A percentile compares a stretch with the other conserved stretches of the same genome.
phyloP scores from a whole-genome alignment of 805 yeast genomes.

The Wickerhamomyces hampshirensis region DNA sequence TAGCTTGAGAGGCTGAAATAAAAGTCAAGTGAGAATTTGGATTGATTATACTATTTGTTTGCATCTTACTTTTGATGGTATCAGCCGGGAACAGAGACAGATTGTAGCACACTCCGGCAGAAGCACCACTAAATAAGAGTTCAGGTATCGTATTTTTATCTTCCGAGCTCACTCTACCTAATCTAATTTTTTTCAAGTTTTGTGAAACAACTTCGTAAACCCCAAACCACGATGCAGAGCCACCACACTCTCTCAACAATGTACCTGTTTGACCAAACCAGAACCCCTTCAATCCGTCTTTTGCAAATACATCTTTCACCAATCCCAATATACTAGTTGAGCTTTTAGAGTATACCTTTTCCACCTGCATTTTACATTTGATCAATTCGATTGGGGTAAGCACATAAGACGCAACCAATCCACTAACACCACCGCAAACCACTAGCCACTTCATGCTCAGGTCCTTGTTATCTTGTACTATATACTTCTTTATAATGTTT shows the following conservation, averaged over 20 bases:
- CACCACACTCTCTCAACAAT: conserved; percentile 75
- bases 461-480: conserved; percentile 15
- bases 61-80: conserved; percentile 83
- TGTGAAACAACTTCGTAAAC: conserved; percentile 60
- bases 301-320: conserved; percentile 35
- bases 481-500: conserved; percentile 27
- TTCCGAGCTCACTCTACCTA: conserved; percentile 18
- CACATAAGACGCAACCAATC: conserved; percentile 75
- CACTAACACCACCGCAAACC: conserved; percentile 75
- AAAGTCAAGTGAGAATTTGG: conserved; percentile 27
- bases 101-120: conserved; percentile 82
- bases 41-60: conserved; percentile 45
- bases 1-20: conserved; percentile 32
- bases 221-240: conserved; percentile 94
- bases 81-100: conserved; percentile 83
- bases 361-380: conserved; percentile 85
- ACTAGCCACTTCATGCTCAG: conserved; percentile 42
- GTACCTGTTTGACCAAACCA: conserved; percentile 90
- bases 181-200: conserved; percentile 31
- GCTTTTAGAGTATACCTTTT: conserved; percentile 27
- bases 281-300: conserved; percentile 63
- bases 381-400: conserved; percentile 90
- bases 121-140: conserved; percentile 71
- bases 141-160: conserved; percentile 41
- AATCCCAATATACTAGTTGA: conserved; percentile 34